These are phyloP conservation scores for Hyphopichia khmerensis DNA, from an alignment of 1,139 yeast genomes.

Conservation along the genomic window DNA sequence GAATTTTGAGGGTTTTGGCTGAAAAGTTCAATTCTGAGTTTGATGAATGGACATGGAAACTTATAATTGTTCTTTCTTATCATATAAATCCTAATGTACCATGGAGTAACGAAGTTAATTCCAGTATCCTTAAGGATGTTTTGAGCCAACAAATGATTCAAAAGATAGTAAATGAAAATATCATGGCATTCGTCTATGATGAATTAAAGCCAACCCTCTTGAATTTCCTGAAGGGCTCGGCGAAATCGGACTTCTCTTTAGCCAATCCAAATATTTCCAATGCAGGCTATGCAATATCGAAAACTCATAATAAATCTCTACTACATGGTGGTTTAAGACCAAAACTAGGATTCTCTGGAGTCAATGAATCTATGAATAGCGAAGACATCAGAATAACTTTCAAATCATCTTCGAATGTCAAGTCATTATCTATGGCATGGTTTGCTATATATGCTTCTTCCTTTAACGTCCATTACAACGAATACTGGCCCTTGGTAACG, in stretches of 20 bases:
- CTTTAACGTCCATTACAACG: slow-evolving; percentile 13
- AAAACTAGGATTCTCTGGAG: slow-evolving; percentile 24
- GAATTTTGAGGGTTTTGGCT: slow-evolving; percentile 6
- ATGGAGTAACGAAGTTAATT: slow-evolving; percentile 21
- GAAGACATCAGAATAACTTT: slow-evolving; percentile 29
- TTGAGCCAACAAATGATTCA: slow-evolving; percentile 3
- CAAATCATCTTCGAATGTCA: slow-evolving; percentile 26
- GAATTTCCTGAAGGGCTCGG: slow-evolving; percentile 2
- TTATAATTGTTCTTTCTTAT: slow-evolving; percentile 10
- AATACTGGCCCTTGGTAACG: slow-evolving; percentile 44
- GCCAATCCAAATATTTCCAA: slow-evolving; percentile 8
- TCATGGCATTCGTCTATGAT: slow-evolving; percentile 5
- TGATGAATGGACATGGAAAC: neutral
- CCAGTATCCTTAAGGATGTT: slow-evolving; percentile 12
- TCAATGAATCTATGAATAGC: slow-evolving; percentile 16
- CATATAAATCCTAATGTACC: slow-evolving; percentile 31
- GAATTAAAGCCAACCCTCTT: slow-evolving; percentile 6
- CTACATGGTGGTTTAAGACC: slow-evolving; percentile 25
- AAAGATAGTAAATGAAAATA: slow-evolving; percentile 2
- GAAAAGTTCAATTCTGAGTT: neutral
- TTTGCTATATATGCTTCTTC: slow-evolving; percentile 20
- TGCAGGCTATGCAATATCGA: slow-evolving; percentile 5
- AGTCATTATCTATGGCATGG: slow-evolving; percentile 28
- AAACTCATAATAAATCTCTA: slow-evolving; percentile 1
- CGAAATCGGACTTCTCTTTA: slow-evolving; percentile 1